Percentiles rank a stretch among this genome's conserved stretches.
Evolutionary conservation across 768 basidiomycete genomes (phyloP).

Genomic region (Auricularia sp.): DNA sequence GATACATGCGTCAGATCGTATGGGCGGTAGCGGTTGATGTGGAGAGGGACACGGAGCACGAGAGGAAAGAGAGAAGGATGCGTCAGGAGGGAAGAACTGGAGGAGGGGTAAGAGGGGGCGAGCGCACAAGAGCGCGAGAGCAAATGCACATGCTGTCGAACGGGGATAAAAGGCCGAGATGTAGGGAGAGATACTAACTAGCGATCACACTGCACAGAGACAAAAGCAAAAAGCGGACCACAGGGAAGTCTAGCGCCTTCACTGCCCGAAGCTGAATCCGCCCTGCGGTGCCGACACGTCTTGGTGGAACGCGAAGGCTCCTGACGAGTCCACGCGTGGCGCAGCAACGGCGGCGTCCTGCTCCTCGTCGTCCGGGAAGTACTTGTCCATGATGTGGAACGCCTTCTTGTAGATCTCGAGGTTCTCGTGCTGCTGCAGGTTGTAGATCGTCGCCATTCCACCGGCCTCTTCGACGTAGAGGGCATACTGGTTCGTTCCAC

Average conservation of each 20-base stretch:
- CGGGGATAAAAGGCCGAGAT: background rate
- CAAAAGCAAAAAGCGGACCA: background rate
- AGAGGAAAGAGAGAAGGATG: background rate
- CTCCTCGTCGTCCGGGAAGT: slow-evolving; percentile 97
- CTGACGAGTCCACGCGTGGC: slow-evolving; percentile 63
- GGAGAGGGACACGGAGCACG: background rate
- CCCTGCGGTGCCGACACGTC: slow-evolving; percentile 34
- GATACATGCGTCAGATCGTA: background rate
- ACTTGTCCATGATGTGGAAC: slow-evolving; percentile 96
- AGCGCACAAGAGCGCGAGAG: background rate
- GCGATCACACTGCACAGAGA: background rate
- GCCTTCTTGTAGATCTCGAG: slow-evolving; percentile 99
- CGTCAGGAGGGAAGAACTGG: background rate
- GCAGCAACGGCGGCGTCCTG: slow-evolving; percentile 67
- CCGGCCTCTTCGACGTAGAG: slow-evolving; percentile 94
- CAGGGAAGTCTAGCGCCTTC: slow-evolving; percentile 21
- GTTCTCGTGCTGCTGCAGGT: slow-evolving; percentile 98
- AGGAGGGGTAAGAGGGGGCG: background rate
- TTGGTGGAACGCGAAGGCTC: slow-evolving; percentile 42
- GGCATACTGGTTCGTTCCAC: slow-evolving; percentile 86
- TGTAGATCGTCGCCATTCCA: slow-evolving; percentile 98
- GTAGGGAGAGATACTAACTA: background rate
- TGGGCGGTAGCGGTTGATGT: background rate
- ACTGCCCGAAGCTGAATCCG: slow-evolving; percentile 80
- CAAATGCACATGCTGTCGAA: background rate